Evolutionary conservation across 805 yeast genomes (phyloP).

Genomic region (Candida multigemmis): DNA sequence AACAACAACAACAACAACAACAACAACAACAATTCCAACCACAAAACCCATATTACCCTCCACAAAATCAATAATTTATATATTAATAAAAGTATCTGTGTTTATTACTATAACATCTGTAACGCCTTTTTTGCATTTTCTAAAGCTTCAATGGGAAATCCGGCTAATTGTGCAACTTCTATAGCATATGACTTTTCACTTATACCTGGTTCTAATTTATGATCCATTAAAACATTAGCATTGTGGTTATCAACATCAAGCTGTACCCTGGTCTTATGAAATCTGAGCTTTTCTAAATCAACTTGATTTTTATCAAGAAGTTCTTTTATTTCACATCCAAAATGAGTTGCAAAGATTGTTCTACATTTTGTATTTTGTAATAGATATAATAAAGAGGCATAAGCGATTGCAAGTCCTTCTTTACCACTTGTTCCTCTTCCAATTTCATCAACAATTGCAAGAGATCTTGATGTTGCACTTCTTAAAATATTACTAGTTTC

Average conservation of each 20-base stretch:
- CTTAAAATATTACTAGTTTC: conserved; percentile 57
- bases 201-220: conserved; percentile 56
- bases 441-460: conserved; percentile 66
- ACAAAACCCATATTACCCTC: conserved; percentile 7
- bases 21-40: conserved; percentile 8
- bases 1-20: conserved; percentile 6
- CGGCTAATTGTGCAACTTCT: conserved; percentile 69
- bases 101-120: conserved; percentile 3
- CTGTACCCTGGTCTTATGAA: conserved; percentile 21
- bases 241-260: conserved; percentile 3
- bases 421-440: conserved; percentile 82
- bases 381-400: conserved; percentile 57
- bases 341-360: conserved; percentile 87
- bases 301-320: conserved; percentile 23
- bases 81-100: too few relatives aligned
- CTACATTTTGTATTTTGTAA: conserved; percentile 50
- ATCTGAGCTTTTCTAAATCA: conserved; percentile 16
- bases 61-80: not conserved
- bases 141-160: conserved; percentile 59
- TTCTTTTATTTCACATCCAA: conserved; percentile 32
- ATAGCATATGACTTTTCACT: conserved; percentile 69
- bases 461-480: conserved; percentile 45
- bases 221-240: conserved; percentile 37
- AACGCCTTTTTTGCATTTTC: conserved; percentile 34
- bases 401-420: conserved; percentile 84